Evolutionary conservation across 495 filamentous ascomycete genomes (phyloP).

Genomic region (Amphirosellinia nigrospora): DNA sequence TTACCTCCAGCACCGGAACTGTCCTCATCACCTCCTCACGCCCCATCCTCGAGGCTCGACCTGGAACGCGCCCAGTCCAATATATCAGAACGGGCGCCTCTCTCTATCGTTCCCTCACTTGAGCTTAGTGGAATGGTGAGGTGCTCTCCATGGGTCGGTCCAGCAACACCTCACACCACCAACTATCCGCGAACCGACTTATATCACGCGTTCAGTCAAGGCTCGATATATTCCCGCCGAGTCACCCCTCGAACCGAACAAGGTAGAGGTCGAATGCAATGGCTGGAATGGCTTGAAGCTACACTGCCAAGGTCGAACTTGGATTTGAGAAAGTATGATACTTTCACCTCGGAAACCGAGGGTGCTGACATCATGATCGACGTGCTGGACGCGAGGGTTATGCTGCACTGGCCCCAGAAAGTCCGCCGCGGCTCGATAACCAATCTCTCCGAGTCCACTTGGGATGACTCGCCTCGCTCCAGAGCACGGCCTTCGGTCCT

Average conservation of each 20-base stretch:
- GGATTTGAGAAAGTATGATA: constrained; percentile 87
- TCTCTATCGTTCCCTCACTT: constrained; percentile 79
- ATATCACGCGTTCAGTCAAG: constrained; percentile 93
- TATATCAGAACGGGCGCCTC: constrained; percentile 80
- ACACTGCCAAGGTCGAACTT: constrained; percentile 87
- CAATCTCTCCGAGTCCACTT: constrained; percentile 68
- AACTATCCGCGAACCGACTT: constrained; percentile 86
- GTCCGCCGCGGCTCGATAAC: constrained; percentile 67
- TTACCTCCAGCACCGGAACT: constrained; percentile 92
- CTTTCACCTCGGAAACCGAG: constrained; percentile 89
- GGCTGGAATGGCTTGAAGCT: constrained; percentile 97
- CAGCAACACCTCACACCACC: constrained; percentile 89
- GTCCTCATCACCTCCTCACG: constrained; percentile 81
- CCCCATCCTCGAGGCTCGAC: constrained; percentile 58
- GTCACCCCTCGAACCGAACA: constrained; percentile 66
- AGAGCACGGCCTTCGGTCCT: constrained; percentile 39
- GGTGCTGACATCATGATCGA: constrained; percentile 93
- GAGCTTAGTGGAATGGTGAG: constrained; percentile 83
- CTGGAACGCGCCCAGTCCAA: constrained; percentile 64
- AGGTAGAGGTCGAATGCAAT: constrained; percentile 84
- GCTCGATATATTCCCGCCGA: constrained; percentile 77
- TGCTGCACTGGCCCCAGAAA: constrained; percentile 81
- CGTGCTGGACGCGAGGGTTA: constrained; percentile 88
- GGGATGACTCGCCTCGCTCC: constrained; percentile 65
- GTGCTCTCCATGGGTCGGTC: constrained; percentile 85